Percentiles rank a stretch among this genome's conserved stretches.
phyloP scores from a whole-genome alignment of 2,329 filamentous ascomycete genomes.

The Colletotrichum godetiae region DNA sequence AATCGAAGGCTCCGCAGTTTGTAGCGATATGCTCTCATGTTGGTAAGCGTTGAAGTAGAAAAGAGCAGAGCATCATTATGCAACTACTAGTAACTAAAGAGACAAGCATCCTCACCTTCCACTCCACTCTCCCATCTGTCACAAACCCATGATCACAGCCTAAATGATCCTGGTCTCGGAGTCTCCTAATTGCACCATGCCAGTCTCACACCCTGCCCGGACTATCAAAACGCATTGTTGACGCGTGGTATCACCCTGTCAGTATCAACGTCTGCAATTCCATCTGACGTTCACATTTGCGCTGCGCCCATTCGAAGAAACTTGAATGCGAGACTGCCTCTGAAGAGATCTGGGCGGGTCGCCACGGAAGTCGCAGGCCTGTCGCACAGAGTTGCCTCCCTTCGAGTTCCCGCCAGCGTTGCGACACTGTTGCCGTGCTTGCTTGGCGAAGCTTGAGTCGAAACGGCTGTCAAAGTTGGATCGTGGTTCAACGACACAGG shows the following conservation, averaged over 20 bases:
- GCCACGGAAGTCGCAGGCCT: not conserved
- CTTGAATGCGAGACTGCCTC: not conserved
- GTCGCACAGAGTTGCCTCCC: not conserved
- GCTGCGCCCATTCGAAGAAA: not conserved
- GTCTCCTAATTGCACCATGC: no score
- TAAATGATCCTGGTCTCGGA: no score
- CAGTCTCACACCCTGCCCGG: no score
- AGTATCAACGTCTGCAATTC: not conserved
- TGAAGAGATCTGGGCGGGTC: not conserved
- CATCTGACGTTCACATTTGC: not conserved
- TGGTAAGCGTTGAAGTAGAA: no score
- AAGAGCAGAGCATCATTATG: no score
- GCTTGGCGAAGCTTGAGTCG: not conserved
- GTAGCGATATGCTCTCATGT: no score
- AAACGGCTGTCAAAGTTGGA: not conserved
- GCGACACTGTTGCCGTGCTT: not conserved
- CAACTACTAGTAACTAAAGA: no score
- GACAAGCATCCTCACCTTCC: no score
- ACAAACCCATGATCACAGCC: no score
- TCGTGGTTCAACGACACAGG: not conserved
- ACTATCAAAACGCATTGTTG: not conserved
- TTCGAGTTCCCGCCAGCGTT: not conserved
- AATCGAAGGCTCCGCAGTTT: no score
- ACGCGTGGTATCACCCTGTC: no score
- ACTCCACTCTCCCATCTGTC: no score